These are phyloP conservation scores for Wickerhamomyces alni DNA, from an alignment of 805 yeast species.

Conservation along the genomic window DNA sequence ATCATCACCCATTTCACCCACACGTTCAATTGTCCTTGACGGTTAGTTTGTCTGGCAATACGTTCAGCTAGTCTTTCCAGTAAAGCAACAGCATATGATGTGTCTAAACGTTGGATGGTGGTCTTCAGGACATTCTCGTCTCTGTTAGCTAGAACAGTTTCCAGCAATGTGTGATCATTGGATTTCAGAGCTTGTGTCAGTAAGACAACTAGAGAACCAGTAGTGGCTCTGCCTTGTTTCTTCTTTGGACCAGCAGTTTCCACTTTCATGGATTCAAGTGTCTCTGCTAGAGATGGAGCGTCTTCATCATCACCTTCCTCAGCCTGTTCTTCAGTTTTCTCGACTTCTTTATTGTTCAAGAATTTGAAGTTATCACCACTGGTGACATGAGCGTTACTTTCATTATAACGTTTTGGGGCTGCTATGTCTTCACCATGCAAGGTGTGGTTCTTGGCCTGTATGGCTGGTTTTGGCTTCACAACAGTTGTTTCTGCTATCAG, in stretches of 20 bases:
- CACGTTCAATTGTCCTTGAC: constrained; percentile 44
- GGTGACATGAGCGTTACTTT: constrained; percentile 52
- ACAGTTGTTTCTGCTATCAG: constrained; percentile 22
- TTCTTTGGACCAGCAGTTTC: constrained; percentile 23
- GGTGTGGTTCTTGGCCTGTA: constrained; percentile 35
- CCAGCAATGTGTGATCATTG: constrained; percentile 80
- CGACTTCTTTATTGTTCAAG: constrained; percentile 42
- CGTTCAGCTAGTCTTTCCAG: constrained; percentile 55
- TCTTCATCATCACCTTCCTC: constrained; percentile 36
- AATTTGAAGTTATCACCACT: constrained; percentile 61
- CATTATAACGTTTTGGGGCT: constrained; percentile 51
- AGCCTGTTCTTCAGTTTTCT: constrained; percentile 24
- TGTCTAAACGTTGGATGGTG: constrained; percentile 50
- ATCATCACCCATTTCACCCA: constrained; percentile 91
- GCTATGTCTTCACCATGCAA: constrained; percentile 40
- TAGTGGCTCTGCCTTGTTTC: constrained; percentile 45
- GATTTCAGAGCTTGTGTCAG: constrained; percentile 83
- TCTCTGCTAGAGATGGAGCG: constrained; percentile 51
- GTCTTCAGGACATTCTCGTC: constrained; percentile 47
- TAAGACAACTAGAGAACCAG: constrained; percentile 79
- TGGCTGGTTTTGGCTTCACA: constrained; percentile 34
- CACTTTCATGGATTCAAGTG: constrained; percentile 31
- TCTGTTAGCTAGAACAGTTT: constrained; percentile 60
- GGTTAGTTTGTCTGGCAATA: constrained; percentile 50
- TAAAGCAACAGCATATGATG: constrained; percentile 47